phyloP scores from a whole-genome alignment of 164 flowering plant species.

The Litsea cubeba region DNA sequence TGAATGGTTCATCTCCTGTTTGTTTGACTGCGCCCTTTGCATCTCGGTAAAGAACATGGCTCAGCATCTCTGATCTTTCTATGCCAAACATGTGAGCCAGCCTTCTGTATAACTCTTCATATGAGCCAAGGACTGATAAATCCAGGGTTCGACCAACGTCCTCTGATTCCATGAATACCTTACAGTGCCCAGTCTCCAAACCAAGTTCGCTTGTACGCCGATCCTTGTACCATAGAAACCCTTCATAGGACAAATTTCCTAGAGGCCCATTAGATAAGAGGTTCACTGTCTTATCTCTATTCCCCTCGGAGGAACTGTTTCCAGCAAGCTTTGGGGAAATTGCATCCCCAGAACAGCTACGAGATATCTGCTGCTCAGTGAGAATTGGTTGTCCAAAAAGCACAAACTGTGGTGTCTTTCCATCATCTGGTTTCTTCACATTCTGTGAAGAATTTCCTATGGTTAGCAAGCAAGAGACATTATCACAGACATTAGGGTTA shows the following conservation, averaged over 20 bases:
- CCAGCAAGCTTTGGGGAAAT: conserved; percentile 25
- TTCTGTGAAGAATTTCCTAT: conserved; percentile 52
- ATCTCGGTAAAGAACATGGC: conserved; percentile 57
- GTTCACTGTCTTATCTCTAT: conserved; percentile 24
- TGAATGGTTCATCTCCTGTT: conserved; percentile 74
- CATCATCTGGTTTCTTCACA: conserved; percentile 36
- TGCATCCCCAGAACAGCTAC: conserved; percentile 36
- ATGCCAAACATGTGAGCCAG: conserved; percentile 58
- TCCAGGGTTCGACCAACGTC: conserved; percentile 80
- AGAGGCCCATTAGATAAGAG: conserved; percentile 23
- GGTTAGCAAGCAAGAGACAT: conserved; percentile 67
- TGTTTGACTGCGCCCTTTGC: conserved; percentile 52
- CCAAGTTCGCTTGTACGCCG: conserved; percentile 23
- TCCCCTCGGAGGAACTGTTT: conserved; percentile 41
- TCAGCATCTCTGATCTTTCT: conserved; percentile 39
- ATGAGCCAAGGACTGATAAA: conserved; percentile 69
- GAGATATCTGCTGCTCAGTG: conserved; percentile 68
- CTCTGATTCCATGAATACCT: conserved; percentile 75
- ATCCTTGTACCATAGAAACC: conserved; percentile 31
- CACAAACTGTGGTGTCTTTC: conserved; percentile 51
- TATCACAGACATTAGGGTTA: conserved; percentile 33
- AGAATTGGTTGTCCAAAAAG: conserved; percentile 91
- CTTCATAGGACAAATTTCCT: conserved; percentile 28
- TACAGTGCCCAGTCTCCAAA: conserved; percentile 59
- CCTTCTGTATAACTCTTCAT: conserved; percentile 61